phyloP scores from a whole-genome alignment of 441 rosid genomes.

The Euphorbia corollata region DNA sequence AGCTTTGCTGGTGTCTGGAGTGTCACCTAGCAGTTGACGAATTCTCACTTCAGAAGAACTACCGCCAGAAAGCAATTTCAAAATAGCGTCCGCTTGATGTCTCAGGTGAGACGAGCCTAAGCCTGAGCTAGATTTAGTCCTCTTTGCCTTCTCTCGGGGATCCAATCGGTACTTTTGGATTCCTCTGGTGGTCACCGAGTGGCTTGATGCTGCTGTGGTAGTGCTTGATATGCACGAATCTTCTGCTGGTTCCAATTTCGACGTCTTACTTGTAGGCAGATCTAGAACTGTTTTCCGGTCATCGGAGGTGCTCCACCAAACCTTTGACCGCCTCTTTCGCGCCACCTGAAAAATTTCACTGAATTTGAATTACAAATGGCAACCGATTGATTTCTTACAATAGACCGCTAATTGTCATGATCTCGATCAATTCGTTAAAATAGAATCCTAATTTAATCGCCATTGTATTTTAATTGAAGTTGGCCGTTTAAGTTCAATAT shows the following conservation, averaged over 20 bases:
- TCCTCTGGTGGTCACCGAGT: constrained; percentile 1
- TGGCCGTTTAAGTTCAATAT: neutral
- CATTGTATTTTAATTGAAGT: constrained; percentile 1
- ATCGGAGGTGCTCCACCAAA: constrained; percentile 28
- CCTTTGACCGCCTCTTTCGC: constrained; percentile 46
- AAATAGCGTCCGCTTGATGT: constrained; percentile 60
- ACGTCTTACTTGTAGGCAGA: constrained; percentile 20
- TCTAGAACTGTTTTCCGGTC: constrained; percentile 15
- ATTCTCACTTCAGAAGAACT: constrained; percentile 61
- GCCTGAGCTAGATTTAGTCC: constrained; percentile 21
- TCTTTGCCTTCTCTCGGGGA: constrained; percentile 21
- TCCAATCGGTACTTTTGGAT: constrained; percentile 20
- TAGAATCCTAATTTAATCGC: neutral
- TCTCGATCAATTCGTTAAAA: neutral
- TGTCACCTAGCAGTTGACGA: constrained; percentile 69
- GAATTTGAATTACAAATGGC: constrained; percentile 1
- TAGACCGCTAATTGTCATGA: neutral
- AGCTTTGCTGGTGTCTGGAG: constrained; percentile 95
- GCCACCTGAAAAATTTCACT: constrained; percentile 31
- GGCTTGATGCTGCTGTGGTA: constrained; percentile 50
- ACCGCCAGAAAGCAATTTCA: constrained; percentile 56
- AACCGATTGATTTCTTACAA: no score
- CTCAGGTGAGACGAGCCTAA: constrained; percentile 42
- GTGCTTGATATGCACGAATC: constrained; percentile 54
- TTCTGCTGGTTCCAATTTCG: constrained; percentile 33